phyloP scores from a whole-genome alignment of 257 asterid genomes.

The Scutellaria galericulata region DNA sequence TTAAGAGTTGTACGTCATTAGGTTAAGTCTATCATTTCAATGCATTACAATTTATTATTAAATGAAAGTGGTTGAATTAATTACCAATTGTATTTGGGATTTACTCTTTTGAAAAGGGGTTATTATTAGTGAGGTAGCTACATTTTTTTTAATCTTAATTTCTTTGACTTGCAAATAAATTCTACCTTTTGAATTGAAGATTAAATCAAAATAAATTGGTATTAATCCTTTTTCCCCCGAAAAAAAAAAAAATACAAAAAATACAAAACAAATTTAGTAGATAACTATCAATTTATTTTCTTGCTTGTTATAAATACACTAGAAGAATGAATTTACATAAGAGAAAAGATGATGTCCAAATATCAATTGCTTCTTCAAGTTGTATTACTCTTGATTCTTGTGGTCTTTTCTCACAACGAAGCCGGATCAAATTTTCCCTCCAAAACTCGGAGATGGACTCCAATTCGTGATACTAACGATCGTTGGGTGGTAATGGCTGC shows the following conservation, averaged over 20 bases:
- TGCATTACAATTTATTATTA: too few species aligned
- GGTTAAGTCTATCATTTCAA: too few species aligned
- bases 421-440: neutral
- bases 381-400: neutral
- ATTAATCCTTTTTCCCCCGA: neutral
- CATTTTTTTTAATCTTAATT: neutral
- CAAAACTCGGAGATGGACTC: slow-evolving; percentile 28
- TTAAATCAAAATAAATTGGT: neutral
- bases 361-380: neutral
- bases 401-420: neutral
- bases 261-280: too few species aligned
- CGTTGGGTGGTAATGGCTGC: slow-evolving; percentile 37
- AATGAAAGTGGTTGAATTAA: too few species aligned
- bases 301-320: neutral
- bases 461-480: slow-evolving; percentile 32
- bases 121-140: too few species aligned
- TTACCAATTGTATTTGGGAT: too few species aligned
- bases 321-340: neutral
- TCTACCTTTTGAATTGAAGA: neutral
- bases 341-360: neutral
- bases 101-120: too few species aligned
- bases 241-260: too few species aligned
- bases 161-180: neutral
- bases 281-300: neutral
- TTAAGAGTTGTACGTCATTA: too few species aligned